These are phyloP conservation scores for Rhodotorula sp. DNA, from an alignment of 1,284 basidiomycete species.

Conservation along the genomic window DNA sequence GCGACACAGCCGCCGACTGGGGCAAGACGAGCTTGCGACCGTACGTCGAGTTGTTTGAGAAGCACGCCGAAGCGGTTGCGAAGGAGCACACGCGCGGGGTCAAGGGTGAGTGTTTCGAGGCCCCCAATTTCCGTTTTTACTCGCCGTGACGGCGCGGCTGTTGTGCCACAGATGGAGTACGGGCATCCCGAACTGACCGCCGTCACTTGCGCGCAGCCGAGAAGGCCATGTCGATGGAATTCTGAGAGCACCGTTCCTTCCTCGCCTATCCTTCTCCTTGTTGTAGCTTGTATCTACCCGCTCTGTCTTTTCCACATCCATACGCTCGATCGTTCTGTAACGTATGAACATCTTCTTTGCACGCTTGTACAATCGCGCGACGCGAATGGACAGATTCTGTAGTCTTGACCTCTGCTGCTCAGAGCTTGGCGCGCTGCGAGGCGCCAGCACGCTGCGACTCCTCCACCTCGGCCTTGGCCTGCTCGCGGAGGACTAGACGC, in stretches of 20 bases:
- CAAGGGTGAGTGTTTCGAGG: slow-evolving; percentile 35
- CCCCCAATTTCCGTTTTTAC: no score
- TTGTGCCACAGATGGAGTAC: background rate
- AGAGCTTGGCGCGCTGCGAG: slow-evolving; percentile 3
- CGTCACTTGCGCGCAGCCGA: slow-evolving; percentile 7
- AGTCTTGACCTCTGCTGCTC: background rate
- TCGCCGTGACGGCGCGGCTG: no score
- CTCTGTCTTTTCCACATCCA: background rate
- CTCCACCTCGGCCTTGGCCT: slow-evolving; percentile 26
- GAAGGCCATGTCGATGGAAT: slow-evolving; percentile 31
- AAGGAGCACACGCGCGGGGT: slow-evolving; percentile 44
- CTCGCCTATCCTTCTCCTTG: background rate
- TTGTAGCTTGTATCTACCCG: background rate
- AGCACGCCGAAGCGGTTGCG: slow-evolving; percentile 59
- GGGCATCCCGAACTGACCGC: background rate
- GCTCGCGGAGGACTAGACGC: slow-evolving; percentile 25
- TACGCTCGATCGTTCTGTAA: background rate
- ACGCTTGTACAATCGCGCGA: background rate
- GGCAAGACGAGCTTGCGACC: slow-evolving; percentile 66
- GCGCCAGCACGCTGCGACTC: background rate
- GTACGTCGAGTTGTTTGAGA: slow-evolving; percentile 86
- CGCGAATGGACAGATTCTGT: background rate
- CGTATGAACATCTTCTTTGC: background rate
- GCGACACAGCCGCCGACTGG: slow-evolving; percentile 50
- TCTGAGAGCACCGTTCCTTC: background rate